Conservation (phyloP, 768 basidiomycete species). For the Mycena rebaudengoi region DNA sequence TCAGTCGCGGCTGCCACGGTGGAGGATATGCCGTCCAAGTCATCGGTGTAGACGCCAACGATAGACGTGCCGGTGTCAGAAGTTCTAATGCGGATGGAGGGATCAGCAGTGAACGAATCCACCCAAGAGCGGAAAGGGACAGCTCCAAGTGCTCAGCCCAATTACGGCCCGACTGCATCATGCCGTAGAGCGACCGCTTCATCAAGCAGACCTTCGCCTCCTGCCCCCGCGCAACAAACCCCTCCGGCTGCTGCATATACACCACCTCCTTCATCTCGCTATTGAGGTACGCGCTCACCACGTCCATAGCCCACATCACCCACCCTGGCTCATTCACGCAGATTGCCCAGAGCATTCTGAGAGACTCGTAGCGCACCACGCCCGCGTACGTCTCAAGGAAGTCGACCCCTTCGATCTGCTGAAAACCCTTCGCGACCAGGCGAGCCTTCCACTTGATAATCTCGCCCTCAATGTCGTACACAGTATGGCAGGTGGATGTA, state of each 20-base stretch:
- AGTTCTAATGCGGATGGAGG: neutral
- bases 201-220: no score
- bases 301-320: constrained; percentile 39
- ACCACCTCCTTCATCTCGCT: constrained; percentile 37
- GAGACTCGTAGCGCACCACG: no score
- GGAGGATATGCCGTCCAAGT: no score
- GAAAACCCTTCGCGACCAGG: no score
- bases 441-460: no score
- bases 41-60: no score
- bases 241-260: constrained; percentile 43
- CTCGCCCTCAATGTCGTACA: no score
- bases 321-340: constrained; percentile 29
- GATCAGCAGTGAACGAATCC: constrained; percentile 10
- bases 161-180: constrained; percentile 15
- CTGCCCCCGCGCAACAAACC: constrained; percentile 18
- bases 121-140: neutral
- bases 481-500: no score
- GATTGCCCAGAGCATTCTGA: constrained; percentile 34
- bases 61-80: neutral
- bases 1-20: constrained; percentile 1
- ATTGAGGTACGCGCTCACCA: no score
- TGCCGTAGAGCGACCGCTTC: no score
- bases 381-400: no score
- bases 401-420: no score
- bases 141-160: neutral